Evolutionary conservation across 2,329 filamentous ascomycete genomes (phyloP).

Genomic region (Coniochaeta prunicola): DNA sequence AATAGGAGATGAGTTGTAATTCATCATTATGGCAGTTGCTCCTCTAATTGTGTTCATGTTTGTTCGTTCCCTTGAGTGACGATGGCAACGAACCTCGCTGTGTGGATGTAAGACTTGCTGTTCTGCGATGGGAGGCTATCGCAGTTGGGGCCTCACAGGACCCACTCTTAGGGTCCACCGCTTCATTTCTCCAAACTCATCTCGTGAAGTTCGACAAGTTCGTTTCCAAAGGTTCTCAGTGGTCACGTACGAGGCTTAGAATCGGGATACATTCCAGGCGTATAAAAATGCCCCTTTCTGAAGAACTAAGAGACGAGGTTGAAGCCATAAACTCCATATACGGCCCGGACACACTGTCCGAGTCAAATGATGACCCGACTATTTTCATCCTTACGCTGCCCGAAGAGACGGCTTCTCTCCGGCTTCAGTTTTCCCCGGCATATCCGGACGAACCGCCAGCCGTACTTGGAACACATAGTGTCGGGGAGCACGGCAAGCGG

Average conservation of each 20-base stretch:
- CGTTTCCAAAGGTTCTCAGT: no score
- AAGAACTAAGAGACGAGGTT: constrained; percentile 64
- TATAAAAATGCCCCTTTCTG: constrained; percentile 31
- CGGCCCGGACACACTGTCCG: constrained; percentile 54
- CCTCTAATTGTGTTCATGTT: no score
- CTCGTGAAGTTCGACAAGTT: background rate
- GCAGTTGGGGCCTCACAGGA: background rate
- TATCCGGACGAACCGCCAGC: constrained; percentile 72
- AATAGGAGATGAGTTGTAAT: no score
- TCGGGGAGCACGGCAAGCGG: constrained; percentile 57
- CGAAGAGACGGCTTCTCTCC: constrained; percentile 44
- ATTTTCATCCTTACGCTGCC: constrained; percentile 62
- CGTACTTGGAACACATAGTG: constrained; percentile 72
- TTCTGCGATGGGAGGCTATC: background rate
- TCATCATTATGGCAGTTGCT: no score
- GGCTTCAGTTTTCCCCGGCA: constrained; percentile 58
- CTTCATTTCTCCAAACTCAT: background rate
- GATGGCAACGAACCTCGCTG: background rate
- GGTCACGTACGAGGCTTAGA: background rate
- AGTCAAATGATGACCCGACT: constrained; percentile 26
- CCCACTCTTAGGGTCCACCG: background rate
- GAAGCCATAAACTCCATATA: constrained; percentile 83
- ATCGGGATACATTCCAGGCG: no score
- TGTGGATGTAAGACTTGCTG: no score
- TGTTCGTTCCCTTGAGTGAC: background rate